Evolutionary conservation across 2,329 filamentous ascomycete genomes (phyloP), one percentile per base, ranked within the genome.

Genomic region (Colletotrichum graminicola): DNA sequence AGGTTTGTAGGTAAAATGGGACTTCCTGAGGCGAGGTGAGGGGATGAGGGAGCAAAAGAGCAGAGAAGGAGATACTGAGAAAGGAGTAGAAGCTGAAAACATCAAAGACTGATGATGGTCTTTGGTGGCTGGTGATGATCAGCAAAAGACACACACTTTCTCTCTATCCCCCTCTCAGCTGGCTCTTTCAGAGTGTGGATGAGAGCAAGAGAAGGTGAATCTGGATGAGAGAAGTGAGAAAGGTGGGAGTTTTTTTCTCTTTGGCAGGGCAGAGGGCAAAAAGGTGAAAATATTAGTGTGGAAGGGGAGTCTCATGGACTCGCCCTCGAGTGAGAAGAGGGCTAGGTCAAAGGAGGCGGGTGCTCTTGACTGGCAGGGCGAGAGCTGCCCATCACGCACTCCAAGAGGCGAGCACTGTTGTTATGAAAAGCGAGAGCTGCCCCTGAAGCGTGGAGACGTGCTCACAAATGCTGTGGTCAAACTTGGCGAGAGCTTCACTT

Each of bases 291-390:
- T 21, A 29, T 62, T 29, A 14, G 12, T 39, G n/a, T 36, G 32
- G 12, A 45, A 62, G 16, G n/a, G 6, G 5, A 8, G 5, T 26
- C 16, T n/a, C 32, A 41, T 29, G 10, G 8, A 10, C 47, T 52
- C 34, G 8, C 16, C 34, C 45, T 62, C 36, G 6, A 21, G 43
- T 23, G 14, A 62, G 45, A 62, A 41, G 32, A 29, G 32, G 45
- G 14, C 23, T 52, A 52, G 47, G 39, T 36, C 49, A 49, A 49
- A 62, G 29, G 12, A 62, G 60, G n/a, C 34, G 47, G 60, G 60
- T 26, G 23, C n/a, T 51, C 10, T 52, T 45, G 23, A 62, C 45
- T 41, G 32, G n/a, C 32, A 36, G 3, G 32, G 60, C 60, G 60
- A 41, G 60, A 41, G 47, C 60, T 26, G 18, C 47, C 32, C 45